Conservation (phyloP, 345 rosid species). For the Euphorbia peplus region DNA sequence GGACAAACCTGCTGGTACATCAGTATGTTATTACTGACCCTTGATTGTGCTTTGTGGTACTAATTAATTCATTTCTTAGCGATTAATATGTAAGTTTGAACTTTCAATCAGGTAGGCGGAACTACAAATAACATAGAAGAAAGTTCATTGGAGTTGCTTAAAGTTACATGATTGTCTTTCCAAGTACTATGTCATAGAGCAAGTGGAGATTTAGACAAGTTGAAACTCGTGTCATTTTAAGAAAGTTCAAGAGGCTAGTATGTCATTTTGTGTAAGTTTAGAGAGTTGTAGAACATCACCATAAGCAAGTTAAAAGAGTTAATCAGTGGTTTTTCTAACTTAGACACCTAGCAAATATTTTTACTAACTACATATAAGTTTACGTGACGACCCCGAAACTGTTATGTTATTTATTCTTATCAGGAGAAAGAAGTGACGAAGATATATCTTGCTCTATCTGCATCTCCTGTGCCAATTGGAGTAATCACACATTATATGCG, state of each 20-base stretch:
- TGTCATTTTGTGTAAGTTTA: too few relatives aligned
- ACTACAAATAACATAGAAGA: slow-evolving; percentile 90
- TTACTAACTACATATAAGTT: not conserved
- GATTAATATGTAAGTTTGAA: not conserved
- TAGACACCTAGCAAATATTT: too few relatives aligned
- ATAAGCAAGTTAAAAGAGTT: too few relatives aligned
- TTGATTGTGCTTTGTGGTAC: not conserved
- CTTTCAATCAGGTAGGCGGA: slow-evolving; percentile 70
- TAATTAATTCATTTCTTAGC: not conserved
- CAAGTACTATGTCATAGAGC: too few relatives aligned
- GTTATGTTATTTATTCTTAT: not conserved
- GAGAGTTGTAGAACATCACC: too few relatives aligned
- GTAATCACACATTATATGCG: slow-evolving; percentile 88
- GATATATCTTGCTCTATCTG: slow-evolving; percentile 82
- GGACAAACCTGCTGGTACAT: slow-evolving; percentile 94
- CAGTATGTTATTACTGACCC: slow-evolving; percentile 45
- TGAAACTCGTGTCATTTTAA: too few relatives aligned
- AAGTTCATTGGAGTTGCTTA: too few relatives aligned
- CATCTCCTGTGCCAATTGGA: slow-evolving; percentile 71
- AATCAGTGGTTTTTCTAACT: too few relatives aligned
- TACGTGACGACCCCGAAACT: not conserved
- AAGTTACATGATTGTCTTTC: too few relatives aligned
- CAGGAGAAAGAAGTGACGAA: slow-evolving; percentile 83
- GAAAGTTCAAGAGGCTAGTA: too few relatives aligned
- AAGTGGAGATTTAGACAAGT: too few relatives aligned